Evolutionary conservation across 129 eudicot species (phyloP).

Genomic region (Flaveria robusta): DNA sequence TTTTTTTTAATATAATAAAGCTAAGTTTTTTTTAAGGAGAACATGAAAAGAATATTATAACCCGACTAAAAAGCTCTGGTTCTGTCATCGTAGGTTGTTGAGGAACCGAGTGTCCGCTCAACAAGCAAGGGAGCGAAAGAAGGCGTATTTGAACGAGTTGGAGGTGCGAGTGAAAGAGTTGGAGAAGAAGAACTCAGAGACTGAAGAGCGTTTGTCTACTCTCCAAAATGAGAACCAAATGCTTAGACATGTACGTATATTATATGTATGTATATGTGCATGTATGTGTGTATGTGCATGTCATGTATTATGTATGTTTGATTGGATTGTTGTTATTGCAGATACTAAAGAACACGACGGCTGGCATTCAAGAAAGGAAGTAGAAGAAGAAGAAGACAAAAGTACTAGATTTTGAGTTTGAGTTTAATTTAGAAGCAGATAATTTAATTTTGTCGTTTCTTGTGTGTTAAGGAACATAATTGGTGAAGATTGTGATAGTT

Average conservation of each 20-base stretch:
- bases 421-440: slow-evolving; percentile 8
- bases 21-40: too few species aligned
- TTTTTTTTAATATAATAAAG: too few species aligned
- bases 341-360: slow-evolving; percentile 85
- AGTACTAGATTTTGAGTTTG: neutral
- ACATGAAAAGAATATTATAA: too few species aligned
- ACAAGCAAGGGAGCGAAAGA: slow-evolving; percentile 98
- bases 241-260: slow-evolving; percentile 81
- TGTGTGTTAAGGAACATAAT: slow-evolving; percentile 26
- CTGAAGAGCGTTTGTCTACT: slow-evolving; percentile 89
- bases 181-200: slow-evolving; percentile 89
- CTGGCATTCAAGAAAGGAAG: slow-evolving; percentile 66
- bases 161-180: slow-evolving; percentile 81
- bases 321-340: slow-evolving; percentile 31
- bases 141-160: slow-evolving; percentile 77
- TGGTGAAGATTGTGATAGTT: slow-evolving; percentile 19
- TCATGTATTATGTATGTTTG: neutral
- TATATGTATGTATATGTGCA: neutral
- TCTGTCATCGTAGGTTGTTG: slow-evolving; percentile 49
- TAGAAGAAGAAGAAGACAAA: slow-evolving; percentile 28
- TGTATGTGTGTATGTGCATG: neutral
- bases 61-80: too few species aligned
- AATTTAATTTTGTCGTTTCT: neutral
- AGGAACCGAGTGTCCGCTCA: slow-evolving; percentile 98
- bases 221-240: slow-evolving; percentile 94